Base-by-base conservation (phyloP, 495 filamentous ascomycete genomes). In the Penicillium atrosanguineum region DNA sequence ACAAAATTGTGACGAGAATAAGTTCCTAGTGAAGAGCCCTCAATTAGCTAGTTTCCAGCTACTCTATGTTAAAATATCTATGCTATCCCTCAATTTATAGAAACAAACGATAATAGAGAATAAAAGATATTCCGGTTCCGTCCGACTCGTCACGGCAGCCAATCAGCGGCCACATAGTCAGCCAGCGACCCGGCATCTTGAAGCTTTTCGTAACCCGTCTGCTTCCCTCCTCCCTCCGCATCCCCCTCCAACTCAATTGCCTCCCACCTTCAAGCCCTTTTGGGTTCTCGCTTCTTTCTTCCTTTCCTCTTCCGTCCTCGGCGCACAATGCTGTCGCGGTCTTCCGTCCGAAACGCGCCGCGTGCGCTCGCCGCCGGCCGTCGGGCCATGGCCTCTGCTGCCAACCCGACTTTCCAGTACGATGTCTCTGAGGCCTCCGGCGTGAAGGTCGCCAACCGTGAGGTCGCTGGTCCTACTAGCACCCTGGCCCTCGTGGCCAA, bases 401-500 rank as follows among this genome's bases (percentile, higher is more conserved):
- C 84, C 56, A 89, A 90, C 61, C 83, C 83, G 56, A 84, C 87
- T 59, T 89, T 91, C 73, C 85, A 87, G 69, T 99, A 95, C 81
- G 85, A 95, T 66, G 87, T 86, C 60, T 82, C 89, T 65, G 89
- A 93, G 72, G 82, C 88, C 68, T 78, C 81, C 59, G 91, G 94
- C 61, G 78, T 97, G 71, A 97, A 96, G 81, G 79, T 95, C 53
- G 91, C 91, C 62, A 87, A 87, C 75, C 80, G 92, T 74, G 91
- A 97, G 74, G 79, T 91, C 53, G 79, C 84, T 54, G 91, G 91
- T 23, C 90, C 91, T 59, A 95, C 91, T 48, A 90, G 90, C 42
- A 90, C 87, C 56, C 80, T 99, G 59, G 91, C 91, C 34, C 67
- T 99, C 59, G 91, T 97, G 68, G 84, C 91, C 44, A 94, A 93